Evolutionary conservation across 345 rosid genomes (phyloP), one percentile per base, ranked within the genome.

Genomic region (Hevea brasiliensis): DNA sequence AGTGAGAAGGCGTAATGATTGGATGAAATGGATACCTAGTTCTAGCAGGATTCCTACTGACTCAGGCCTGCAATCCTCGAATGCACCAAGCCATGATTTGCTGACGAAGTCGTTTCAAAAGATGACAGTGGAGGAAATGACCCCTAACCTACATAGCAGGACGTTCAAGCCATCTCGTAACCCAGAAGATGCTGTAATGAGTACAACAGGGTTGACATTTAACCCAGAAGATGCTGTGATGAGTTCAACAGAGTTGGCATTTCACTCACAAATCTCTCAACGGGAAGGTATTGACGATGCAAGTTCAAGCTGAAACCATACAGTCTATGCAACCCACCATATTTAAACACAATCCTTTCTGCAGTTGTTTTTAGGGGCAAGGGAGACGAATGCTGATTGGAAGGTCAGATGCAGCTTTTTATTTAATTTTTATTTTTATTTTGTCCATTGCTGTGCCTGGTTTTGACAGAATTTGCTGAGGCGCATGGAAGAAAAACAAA

Each of bases 1-100:
- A 65, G 51, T 89, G 71, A 89, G 92, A 84, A 84, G 88, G 76
- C 88, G 82, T 50, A 66, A 71, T 65, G 89, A 78, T 66, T 89
- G 92, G 92, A 79, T 61, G 81, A 83, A 79, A 75, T 87, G 89
- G 88, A 62, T 85, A 8, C 50, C 68, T 37, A 41, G 68, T 21
- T 53, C 78, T 23, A 66, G 68, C 54, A 68, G 69, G 51, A 70
- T 60, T 76, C 32, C 78, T 26, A 35, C 79, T 10, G 87, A 80
- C 35, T 64, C 70, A 7, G 75, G 79, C 42, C 55, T 40, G 35
- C 65, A 68, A 14, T 72, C 85, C 54, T 63, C 66, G 0, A 56
- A 60, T 42, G 72, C 69, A 65, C 65, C 80, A n/a, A 77, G 81
- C 65, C 26, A 70, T 29, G 73, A 76, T 58, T 42, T 61, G 64